Evolutionary conservation across 139 green algal species (phyloP), one percentile per base, ranked within the genome.

Genomic region (Deuterostichococcus epilithicus): DNA sequence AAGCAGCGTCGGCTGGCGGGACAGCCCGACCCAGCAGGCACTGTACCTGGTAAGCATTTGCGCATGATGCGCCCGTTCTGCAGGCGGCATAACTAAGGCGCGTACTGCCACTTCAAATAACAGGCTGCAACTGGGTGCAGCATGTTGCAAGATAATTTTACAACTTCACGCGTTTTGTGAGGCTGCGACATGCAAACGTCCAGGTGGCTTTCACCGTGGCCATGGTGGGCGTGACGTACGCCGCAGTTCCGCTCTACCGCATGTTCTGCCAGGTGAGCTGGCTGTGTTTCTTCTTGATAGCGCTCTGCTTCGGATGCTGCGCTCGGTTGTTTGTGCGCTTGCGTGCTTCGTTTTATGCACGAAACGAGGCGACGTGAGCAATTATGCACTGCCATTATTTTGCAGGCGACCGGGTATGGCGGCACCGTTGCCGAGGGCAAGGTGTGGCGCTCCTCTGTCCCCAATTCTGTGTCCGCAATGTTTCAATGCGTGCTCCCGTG

Each of bases 161-260:
- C n/a, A n/a, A n/a, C n/a, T n/a, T n/a, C n/a, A n/a, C n/a, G n/a
- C n/a, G n/a, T n/a, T n/a, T n/a, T n/a, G n/a, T n/a, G n/a, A n/a
- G n/a, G n/a, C n/a, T n/a, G n/a, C n/a, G n/a, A n/a, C n/a, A n/a
- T n/a, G n/a, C n/a, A n/a, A n/a, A n/a, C n/a, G n/a, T n/a, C n/a
- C 88, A 94, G 89, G 77, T 85, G 13, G 92, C 94, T 0, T 66
- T 97, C 0, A 86, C 90, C 0, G 85, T 98, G 6, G 90, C 82
- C 68, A 98, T 99, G 95, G 78, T 99, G 10, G 96, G 94, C 5
- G 52, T 93, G 5, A 95, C 96, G 0, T 99, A 98, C 70, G 92
- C 90, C 0, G 91, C 90, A 0, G 96, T 99, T 0, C 96, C 96
- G 0, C 80, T 99, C 28, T 99, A 99, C 81, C 42, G 42, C 42